Conservation (phyloP, 495 filamentous ascomycete species). For the Tuber calosporum region DNA sequence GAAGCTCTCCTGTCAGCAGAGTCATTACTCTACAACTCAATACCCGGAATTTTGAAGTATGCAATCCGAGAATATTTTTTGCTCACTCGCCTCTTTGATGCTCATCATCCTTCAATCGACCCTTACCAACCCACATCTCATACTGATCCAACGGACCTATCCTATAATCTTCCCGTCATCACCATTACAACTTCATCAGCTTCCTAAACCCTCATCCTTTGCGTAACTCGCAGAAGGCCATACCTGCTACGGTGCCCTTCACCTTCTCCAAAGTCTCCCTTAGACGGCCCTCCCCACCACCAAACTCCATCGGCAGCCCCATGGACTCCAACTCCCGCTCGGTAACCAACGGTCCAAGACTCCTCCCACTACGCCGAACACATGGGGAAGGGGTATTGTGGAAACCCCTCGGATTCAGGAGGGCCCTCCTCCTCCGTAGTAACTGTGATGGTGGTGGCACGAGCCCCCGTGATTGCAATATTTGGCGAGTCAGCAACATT, state of each 20-base stretch:
- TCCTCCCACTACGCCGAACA: not conserved
- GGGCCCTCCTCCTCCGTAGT: not conserved
- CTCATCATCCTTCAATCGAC: conserved; percentile 71
- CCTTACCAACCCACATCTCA: conserved; percentile 63
- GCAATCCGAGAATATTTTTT: not conserved
- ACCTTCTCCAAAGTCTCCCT: not conserved
- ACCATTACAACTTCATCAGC: conserved; percentile 15
- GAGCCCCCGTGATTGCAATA: not conserved
- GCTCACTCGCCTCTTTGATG: conserved; percentile 69
- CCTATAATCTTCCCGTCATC: not conserved
- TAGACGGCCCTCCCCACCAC: not conserved
- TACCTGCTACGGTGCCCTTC: not conserved
- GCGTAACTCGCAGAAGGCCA: not conserved
- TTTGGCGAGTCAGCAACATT: not conserved
- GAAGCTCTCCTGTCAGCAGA: conserved; percentile 10
- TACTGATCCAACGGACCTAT: conserved; percentile 80
- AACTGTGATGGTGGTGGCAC: not conserved
- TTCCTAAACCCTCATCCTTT: not conserved
- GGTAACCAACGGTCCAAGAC: not conserved
- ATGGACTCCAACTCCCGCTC: not conserved
- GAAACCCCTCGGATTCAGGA: not conserved
- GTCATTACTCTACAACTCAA: not conserved
- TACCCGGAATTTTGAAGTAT: not conserved
- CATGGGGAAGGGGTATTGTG: not conserved
- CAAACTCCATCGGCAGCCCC: not conserved